Evolutionary conservation across 1,284 basidiomycete genomes (phyloP), one percentile per base, ranked within the genome.

Genomic region (Papiliotrema flavescens): DNA sequence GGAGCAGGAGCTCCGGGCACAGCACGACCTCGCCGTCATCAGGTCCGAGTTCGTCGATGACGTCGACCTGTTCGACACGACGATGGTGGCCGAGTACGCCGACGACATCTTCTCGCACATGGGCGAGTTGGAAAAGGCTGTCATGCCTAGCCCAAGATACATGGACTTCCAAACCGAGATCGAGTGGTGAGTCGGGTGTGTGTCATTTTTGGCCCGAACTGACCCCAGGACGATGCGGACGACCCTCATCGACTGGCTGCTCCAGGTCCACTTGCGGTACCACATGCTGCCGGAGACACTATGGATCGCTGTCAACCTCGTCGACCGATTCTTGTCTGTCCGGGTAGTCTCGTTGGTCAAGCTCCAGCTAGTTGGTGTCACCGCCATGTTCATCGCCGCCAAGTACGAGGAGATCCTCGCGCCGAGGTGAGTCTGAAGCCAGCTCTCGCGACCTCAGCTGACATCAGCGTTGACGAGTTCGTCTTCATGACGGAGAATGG

Each of bases 81-180:
- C 90, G 11, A 97, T 99, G 95, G 93, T 96, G 22, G 92, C 93
- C 45, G 96, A 99, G 76, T 99, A 99, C 72, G 84, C 93, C 24
- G 90, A 94, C 28, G 95, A 98, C 57, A 98, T 99, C 71, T 98
- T 98, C 69, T 82, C 84, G 58, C 98, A 98, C 78, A 98, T 99
- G 96, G 81, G 81, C 59, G 83, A 89, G 53, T 83, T 96, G 49
- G 92, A 97, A 83, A 90, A 92, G 58, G 34, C 85, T 47, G 84
- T 88, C 66, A 94, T 99, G 92, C 89, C 96, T 37, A 89, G 87
- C 64, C 84, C 92, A 1, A 84, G 90, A 67, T 99, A 99, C 76
- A 98, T 99, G 88, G 84, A 87, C 46, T 86, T 86, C 53, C 96
- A 99, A 77, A 86, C 85, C 57, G 95, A 98, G 78, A 90, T 98